A percentile compares a stretch with the other conserved stretches of the same genome.
Conservation (phyloP, 2,329 filamentous ascomycete species). For the Claviceps cyperi region DNA sequence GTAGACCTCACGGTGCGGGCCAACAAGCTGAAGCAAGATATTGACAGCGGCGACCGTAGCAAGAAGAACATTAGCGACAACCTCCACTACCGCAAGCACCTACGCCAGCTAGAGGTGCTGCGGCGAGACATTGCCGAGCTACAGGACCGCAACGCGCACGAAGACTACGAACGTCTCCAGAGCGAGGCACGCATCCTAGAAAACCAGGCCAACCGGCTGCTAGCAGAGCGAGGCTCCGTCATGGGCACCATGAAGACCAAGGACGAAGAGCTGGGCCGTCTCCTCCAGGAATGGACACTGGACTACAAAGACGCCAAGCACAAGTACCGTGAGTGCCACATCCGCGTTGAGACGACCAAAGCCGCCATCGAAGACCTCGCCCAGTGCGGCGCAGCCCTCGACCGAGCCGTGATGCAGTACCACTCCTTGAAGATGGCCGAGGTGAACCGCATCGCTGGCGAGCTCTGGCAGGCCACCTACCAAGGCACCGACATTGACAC, state of each 20-base stretch:
- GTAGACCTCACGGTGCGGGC: constrained; percentile 50
- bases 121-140: constrained; percentile 58
- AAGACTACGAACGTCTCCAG: constrained; percentile 64
- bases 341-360: constrained; percentile 82
- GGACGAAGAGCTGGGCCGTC: constrained; percentile 60
- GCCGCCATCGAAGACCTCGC: constrained; percentile 83
- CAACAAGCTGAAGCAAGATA: constrained; percentile 63
- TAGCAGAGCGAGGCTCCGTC: constrained; percentile 58
- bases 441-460: constrained; percentile 85
- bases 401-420: constrained; percentile 95
- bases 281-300: constrained; percentile 67
- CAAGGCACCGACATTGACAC: constrained; percentile 95
- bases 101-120: constrained; percentile 52
- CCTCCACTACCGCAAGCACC: constrained; percentile 65
- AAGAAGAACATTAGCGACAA: constrained; percentile 86
- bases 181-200: constrained; percentile 55
- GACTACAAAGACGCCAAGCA: constrained; percentile 73
- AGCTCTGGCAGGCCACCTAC: constrained; percentile 96
- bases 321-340: constrained; percentile 75
- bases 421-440: constrained; percentile 96
- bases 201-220: constrained; percentile 50
- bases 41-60: constrained; percentile 65
- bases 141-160: constrained; percentile 64
- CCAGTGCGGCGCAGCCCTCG: constrained; percentile 69
- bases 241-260: constrained; percentile 72